phyloP scores from a whole-genome alignment of 1,284 basidiomycete genomes.

The Wallemia hederae region DNA sequence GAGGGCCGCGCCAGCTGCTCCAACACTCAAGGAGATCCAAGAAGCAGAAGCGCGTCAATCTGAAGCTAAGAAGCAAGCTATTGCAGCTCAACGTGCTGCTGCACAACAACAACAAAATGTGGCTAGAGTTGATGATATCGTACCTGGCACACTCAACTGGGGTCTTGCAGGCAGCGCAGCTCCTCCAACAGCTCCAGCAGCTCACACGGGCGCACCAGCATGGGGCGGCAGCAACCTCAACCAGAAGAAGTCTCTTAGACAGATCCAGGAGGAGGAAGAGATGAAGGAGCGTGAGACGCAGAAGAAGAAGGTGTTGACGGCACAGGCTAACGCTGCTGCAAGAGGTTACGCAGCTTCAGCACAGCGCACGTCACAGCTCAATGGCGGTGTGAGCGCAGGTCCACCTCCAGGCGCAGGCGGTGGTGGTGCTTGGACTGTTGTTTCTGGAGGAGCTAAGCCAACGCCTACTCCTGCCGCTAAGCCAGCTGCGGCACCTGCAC shows the following conservation, averaged over 20 bases:
- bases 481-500: slow-evolving; percentile 8
- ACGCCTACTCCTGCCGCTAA: slow-evolving; percentile 9
- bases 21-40: slow-evolving; percentile 76
- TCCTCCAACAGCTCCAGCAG: slow-evolving; percentile 9
- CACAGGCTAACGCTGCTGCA: slow-evolving; percentile 8
- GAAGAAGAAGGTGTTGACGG: slow-evolving; percentile 13
- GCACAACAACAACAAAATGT: slow-evolving; percentile 16
- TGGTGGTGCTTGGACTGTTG: slow-evolving; percentile 51
- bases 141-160: slow-evolving; percentile 18
- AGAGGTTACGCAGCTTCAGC: slow-evolving; percentile 23
- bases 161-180: slow-evolving; percentile 19
- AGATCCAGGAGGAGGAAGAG: slow-evolving; percentile 95
- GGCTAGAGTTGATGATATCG: slow-evolving; percentile 8
- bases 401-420: slow-evolving; percentile 8
- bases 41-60: slow-evolving; percentile 61
- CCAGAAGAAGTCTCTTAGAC: slow-evolving; percentile 81
- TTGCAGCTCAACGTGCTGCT: slow-evolving; percentile 25
- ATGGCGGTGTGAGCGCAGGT: slow-evolving; percentile 18
- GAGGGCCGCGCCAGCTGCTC: slow-evolving; percentile 20
- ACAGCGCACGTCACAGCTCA: slow-evolving; percentile 4
- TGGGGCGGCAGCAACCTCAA: slow-evolving; percentile 24
- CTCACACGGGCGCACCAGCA: slow-evolving; percentile 29
- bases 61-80: slow-evolving; percentile 34
- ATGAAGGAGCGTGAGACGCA: slow-evolving; percentile 34
- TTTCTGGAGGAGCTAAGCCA: slow-evolving; percentile 44